Base-by-base conservation (phyloP, 139 green algal genomes). In the Chlorella sp. region DNA sequence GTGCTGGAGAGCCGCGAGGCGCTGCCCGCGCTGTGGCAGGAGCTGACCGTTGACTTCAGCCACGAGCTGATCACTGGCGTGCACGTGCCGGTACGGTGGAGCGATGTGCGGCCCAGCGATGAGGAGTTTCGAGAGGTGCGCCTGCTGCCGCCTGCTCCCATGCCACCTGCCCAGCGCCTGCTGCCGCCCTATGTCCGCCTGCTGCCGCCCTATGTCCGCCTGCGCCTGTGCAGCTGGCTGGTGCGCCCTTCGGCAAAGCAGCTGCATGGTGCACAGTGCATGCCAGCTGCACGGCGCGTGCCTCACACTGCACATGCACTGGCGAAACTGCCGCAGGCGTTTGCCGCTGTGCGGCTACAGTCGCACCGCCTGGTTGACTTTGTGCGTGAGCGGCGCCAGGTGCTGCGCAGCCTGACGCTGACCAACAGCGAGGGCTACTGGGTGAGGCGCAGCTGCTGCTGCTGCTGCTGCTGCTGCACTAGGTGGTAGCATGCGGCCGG, bases 51-150 rank as follows among this genome's bases (percentile, higher is more conserved):
- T 1, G 92, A 95, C 68, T 92, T 95, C 34, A 73, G 65, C n/a
- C 92, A 95, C 41, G 92, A 95, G 85, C 87, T 95, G 26, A 87
- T 95, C 24, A 95, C 92, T 3, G 58, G 86, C 26, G 89, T 94
- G 69, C 92, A 94, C 85, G 90, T 87, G 62, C 92, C 90, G 0
- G 80, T 93, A 20, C 67, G 58, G 0, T 94, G 92, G 92, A 89
- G 79, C 43, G 90, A 93, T 68, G n/a, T 77, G 56, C 86, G 89
- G 19, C 92, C 92, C 58, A 86, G 43, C 22, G 77, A 87, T 28
- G 90, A 89, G 0, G 92, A 94, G 40, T 94, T 92, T 73, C 28
- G 51, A 24, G 51, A 60, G 51, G 51, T 60, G 51, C 51, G 51
- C 51, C 51, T 16, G 62, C 30, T 67, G 9, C 5, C 62, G 62